Evolutionary conservation across 2,329 filamentous ascomycete species (phyloP).

Genomic region (Alternaria gaisen): DNA sequence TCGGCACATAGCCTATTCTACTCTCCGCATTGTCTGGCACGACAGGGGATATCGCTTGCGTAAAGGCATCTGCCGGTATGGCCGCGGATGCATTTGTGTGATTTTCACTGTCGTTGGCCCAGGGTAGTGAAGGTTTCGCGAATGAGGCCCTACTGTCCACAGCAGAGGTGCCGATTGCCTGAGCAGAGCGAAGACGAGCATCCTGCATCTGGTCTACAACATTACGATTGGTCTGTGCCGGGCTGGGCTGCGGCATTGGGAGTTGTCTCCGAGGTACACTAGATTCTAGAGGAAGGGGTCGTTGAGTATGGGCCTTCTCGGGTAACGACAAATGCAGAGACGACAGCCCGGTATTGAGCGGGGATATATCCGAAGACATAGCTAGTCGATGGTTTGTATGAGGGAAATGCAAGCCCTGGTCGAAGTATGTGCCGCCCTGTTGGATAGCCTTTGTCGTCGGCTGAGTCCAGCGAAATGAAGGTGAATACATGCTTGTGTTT

Average conservation of each 20-base stretch:
- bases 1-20: constrained; percentile 20
- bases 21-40: constrained; percentile 18
- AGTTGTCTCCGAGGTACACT: constrained; percentile 39
- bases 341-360: constrained; percentile 38
- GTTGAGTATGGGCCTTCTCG: constrained; percentile 32
- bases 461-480: constrained; percentile 33
- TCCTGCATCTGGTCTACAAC: constrained; percentile 45
- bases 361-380: constrained; percentile 33
- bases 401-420: constrained; percentile 36
- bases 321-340: constrained; percentile 41
- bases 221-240: constrained; percentile 35
- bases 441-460: constrained; percentile 20
- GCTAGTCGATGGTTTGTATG: constrained; percentile 20
- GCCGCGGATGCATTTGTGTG: constrained; percentile 22
- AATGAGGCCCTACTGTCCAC: constrained; percentile 21
- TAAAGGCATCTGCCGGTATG: constrained; percentile 17
- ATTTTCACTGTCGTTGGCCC: constrained; percentile 25
- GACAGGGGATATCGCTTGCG: constrained; percentile 2
- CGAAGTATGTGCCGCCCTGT: constrained; percentile 27
- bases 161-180: constrained; percentile 24
- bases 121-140: constrained; percentile 33
- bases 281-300: constrained; percentile 21
- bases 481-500: constrained; percentile 23
- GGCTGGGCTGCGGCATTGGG: constrained; percentile 44
- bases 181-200: constrained; percentile 39